phyloP scores from a whole-genome alignment of 805 yeast genomes.

The Priceomyces melissophilus region DNA sequence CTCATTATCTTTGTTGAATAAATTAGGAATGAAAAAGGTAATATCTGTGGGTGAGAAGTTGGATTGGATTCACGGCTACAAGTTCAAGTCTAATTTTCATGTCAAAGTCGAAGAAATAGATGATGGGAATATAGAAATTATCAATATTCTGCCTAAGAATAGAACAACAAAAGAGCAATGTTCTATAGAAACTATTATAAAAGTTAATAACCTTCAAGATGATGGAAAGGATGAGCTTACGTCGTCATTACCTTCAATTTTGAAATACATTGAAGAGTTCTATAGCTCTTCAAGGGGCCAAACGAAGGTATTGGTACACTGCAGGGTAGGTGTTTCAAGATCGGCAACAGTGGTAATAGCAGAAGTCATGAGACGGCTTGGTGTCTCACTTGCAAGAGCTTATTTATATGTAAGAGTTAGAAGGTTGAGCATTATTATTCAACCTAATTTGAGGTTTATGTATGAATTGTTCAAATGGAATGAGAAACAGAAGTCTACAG shows the following conservation, averaged over 20 bases:
- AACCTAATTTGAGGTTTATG: conserved; percentile 89
- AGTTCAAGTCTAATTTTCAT: conserved; percentile 23
- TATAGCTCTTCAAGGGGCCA: conserved; percentile 20
- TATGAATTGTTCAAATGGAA: conserved; percentile 72
- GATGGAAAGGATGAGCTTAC: conserved; percentile 85
- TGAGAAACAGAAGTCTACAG: conserved; percentile 21
- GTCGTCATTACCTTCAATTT: conserved; percentile 56
- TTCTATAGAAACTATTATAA: conserved; percentile 48
- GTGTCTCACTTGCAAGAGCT: conserved; percentile 69
- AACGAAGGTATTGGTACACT: conserved; percentile 64
- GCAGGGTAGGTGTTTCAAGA: conserved; percentile 93
- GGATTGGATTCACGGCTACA: conserved; percentile 52
- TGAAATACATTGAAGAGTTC: conserved; percentile 56
- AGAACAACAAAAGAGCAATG: conserved; percentile 6
- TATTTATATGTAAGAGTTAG: conserved; percentile 87
- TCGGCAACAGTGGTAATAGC: conserved; percentile 96
- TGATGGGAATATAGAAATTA: conserved; percentile 31
- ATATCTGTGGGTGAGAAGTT: conserved; percentile 84
- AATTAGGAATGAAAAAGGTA: conserved; percentile 67
- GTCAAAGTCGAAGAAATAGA: conserved; percentile 20
- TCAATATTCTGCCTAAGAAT: conserved; percentile 21
- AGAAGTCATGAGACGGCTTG: conserved; percentile 79
- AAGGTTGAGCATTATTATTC: conserved; percentile 86
- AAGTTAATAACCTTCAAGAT: conserved; percentile 74
- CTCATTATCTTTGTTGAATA: conserved; percentile 56